These are phyloP conservation scores for Prototheca stagnorum DNA, from an alignment of 163 green algal genomes.

Conservation along the genomic window DNA sequence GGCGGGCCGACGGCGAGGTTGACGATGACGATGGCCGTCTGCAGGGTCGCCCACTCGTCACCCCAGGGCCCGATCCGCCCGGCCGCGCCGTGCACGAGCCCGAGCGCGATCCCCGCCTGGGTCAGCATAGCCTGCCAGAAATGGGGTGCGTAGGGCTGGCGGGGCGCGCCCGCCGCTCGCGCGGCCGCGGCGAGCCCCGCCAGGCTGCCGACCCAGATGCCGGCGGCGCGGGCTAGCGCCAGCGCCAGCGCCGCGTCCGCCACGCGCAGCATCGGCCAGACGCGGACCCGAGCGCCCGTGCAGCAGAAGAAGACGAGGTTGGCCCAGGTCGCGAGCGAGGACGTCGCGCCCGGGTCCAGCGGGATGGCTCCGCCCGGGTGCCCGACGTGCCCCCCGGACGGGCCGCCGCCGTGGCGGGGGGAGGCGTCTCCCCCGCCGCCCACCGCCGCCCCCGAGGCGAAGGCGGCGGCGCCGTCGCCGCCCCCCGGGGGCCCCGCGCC, in stretches of 20 bases:
- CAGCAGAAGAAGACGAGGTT: slow-evolving; percentile 78
- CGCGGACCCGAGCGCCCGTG: slow-evolving; percentile 45
- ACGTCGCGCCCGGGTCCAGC: too few relatives aligned
- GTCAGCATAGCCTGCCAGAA: slow-evolving; percentile 75
- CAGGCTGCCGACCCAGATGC: slow-evolving; percentile 39
- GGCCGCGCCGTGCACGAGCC: slow-evolving; percentile 48
- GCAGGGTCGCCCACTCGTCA: slow-evolving; percentile 45
- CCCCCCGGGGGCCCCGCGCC: not conserved
- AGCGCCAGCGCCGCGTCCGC: slow-evolving; percentile 37
- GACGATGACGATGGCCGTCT: slow-evolving; percentile 57
- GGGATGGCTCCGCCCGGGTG: not conserved
- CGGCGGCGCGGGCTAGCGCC: slow-evolving; percentile 26
- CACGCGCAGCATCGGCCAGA: slow-evolving; percentile 26
- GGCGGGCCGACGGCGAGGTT: slow-evolving; percentile 61
- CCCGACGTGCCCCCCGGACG: not conserved
- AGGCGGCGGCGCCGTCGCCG: not conserved
- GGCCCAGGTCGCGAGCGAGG: slow-evolving; percentile 19
- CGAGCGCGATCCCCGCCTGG: slow-evolving; percentile 74
- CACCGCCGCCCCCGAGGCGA: too few relatives aligned
- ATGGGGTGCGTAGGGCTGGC: too few relatives aligned
- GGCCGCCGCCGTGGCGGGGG: not conserved
- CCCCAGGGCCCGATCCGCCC: slow-evolving; percentile 57
- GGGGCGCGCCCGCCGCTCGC: slow-evolving; percentile 20
- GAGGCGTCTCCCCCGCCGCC: not conserved
- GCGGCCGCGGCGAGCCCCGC: slow-evolving; percentile 32